Conservation (phyloP, 768 basidiomycete genomes). For the Pisolithus orientalis region DNA sequence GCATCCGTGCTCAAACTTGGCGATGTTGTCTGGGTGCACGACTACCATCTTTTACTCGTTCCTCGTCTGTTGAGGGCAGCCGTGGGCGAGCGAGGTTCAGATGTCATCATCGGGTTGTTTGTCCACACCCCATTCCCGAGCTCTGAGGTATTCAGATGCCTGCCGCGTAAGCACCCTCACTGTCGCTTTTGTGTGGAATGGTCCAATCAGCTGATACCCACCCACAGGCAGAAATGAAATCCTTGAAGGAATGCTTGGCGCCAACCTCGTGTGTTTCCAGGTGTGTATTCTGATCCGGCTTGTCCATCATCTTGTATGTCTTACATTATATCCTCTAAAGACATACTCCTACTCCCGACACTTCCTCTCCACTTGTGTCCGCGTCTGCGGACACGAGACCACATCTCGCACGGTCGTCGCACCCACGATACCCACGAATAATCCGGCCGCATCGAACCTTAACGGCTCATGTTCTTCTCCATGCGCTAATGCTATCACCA, state of each 20-base stretch:
- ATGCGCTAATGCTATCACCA: constrained; percentile 6
- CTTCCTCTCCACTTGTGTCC: constrained; percentile 90
- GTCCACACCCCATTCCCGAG: constrained; percentile 98
- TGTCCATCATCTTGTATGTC: neutral
- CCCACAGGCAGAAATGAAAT: constrained; percentile 76
- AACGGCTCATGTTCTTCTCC: neutral
- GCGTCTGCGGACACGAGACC: constrained; percentile 93
- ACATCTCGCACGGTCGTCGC: constrained; percentile 27
- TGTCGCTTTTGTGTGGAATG: neutral
- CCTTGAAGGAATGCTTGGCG: constrained; percentile 95
- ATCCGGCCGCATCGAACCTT: no score
- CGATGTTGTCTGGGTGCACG: constrained; percentile 92
- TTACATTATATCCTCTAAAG: constrained; percentile 20
- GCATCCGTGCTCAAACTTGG: constrained; percentile 75
- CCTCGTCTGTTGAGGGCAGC: constrained; percentile 77
- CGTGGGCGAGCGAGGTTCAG: constrained; percentile 32
- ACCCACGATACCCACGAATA: neutral
- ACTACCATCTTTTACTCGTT: constrained; percentile 92
- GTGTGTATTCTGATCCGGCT: constrained; percentile 21
- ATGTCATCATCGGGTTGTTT: constrained; percentile 74
- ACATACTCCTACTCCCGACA: constrained; percentile 95
- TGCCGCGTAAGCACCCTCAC: constrained; percentile 64
- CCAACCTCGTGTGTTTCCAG: constrained; percentile 95
- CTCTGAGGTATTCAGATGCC: constrained; percentile 90
- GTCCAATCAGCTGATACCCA: neutral